These are phyloP conservation scores for Helianthus annuus DNA, from an alignment of 129 eudicot genomes.

Conservation along the genomic window HanXRQr2.0-SUNRISE NC_035447.2:61692257-61692756, in stretches of 20 bases:
- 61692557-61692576: constrained; percentile 86
- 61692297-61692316: constrained; percentile 3
- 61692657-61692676: background rate
- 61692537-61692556: constrained; percentile 71
- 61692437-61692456: constrained; percentile 68
- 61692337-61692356: background rate
- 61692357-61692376: background rate
- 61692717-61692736: background rate
- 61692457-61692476: constrained; percentile 73
- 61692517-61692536: constrained; percentile 61
- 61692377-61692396: background rate
- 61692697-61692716: background rate
- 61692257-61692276: too few species aligned
- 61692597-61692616: constrained; percentile 71
- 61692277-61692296: too few species aligned
- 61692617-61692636: constrained; percentile 85
- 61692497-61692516: constrained; percentile 61
- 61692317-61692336: background rate
- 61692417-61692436: constrained; percentile 60
- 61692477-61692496: constrained; percentile 80
- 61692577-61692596: constrained; percentile 95
- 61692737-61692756: too few species aligned
- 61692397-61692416: constrained; percentile 10
- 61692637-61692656: constrained; percentile 80
- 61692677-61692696: too few species aligned